Evolutionary conservation across 2,329 filamentous ascomycete genomes (phyloP), one percentile per base, ranked within the genome.

Genomic region (Fusarium pilosicola): DNA sequence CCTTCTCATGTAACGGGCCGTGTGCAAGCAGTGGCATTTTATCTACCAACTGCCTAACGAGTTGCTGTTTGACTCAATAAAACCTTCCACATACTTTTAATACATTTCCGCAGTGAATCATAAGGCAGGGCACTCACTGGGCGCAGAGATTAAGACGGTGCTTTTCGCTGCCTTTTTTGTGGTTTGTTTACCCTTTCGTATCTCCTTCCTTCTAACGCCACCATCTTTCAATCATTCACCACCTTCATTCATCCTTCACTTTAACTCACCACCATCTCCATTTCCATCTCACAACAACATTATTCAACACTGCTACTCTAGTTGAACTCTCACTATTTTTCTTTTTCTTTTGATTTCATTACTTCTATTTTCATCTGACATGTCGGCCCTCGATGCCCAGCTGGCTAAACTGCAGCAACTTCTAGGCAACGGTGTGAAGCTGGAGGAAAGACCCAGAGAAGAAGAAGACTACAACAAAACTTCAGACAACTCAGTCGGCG

Each of bases 361-460:
- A 15, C 38, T 34, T 36, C 4, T 12, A 20, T n/a, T 36, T n/a
- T 42, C 48, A 20, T 41, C 49, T 34, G 45, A 10, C 46, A 79
- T 79, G 77, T 49, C 76, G 8, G 65, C 59, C 17, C 55, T 66
- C 14, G 51, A 75, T n/a, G 48, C 49, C 38, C 78, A 75, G 17
- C 51, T 80, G 30, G 69, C 74, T 68, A 68, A 49, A 62, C 73
- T 80, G 26, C 73, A 71, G 48, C 48, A 28, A 10, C 44, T 76
- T 32, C 56, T 80, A 22, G 77, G 76, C 22, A 67, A 75, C 36
- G 60, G 51, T 11, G 75, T 78, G 7, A 66, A 65, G 30, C 54
- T 78, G 20, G 62, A 55, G 4, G 74, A 76, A n/a, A 63, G 26
- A 4, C 38, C 54, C 10, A 46, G 64, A 26, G 44, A 56, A 22